These are phyloP conservation scores for Stellera chamaejasme DNA, from an alignment of 345 rosid genomes.

Conservation along the genomic window DNA sequence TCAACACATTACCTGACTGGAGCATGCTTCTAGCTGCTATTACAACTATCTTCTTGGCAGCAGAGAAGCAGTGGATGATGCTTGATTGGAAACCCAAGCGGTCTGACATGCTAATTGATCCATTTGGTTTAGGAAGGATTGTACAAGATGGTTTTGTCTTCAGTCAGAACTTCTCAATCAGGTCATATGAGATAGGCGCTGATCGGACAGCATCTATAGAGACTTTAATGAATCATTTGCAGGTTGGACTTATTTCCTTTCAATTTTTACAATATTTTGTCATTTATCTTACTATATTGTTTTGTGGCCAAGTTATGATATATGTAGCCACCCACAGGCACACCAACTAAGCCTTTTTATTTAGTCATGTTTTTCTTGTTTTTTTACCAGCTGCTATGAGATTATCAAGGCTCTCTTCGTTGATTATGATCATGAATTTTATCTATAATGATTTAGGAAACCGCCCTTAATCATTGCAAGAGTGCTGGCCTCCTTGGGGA, in stretches of 20 bases:
- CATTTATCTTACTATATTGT: neutral
- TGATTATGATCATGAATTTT: slow-evolving; percentile 1
- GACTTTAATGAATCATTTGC: slow-evolving; percentile 93
- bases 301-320: neutral
- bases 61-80: slow-evolving; percentile 99
- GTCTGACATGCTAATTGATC: slow-evolving; percentile 76
- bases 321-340: neutral
- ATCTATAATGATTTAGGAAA: slow-evolving; percentile 49
- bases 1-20: slow-evolving; percentile 97
- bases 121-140: slow-evolving; percentile 75
- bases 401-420: neutral
- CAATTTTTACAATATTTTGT: neutral
- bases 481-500: slow-evolving; percentile 80
- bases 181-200: slow-evolving; percentile 98
- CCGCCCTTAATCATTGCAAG: slow-evolving; percentile 91
- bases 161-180: slow-evolving; percentile 78
- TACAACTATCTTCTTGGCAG: slow-evolving; percentile 91
- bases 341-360: neutral
- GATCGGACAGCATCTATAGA: slow-evolving; percentile 97
- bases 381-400: neutral
- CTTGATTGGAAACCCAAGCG: slow-evolving; percentile 97
- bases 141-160: slow-evolving; percentile 89
- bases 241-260: slow-evolving; percentile 31
- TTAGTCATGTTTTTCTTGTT: neutral
- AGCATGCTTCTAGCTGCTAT: slow-evolving; percentile 99